Evolutionary conservation across 345 rosid genomes (phyloP), one percentile per base, ranked within the genome.

Genomic region (Salix suchowensis): DNA sequence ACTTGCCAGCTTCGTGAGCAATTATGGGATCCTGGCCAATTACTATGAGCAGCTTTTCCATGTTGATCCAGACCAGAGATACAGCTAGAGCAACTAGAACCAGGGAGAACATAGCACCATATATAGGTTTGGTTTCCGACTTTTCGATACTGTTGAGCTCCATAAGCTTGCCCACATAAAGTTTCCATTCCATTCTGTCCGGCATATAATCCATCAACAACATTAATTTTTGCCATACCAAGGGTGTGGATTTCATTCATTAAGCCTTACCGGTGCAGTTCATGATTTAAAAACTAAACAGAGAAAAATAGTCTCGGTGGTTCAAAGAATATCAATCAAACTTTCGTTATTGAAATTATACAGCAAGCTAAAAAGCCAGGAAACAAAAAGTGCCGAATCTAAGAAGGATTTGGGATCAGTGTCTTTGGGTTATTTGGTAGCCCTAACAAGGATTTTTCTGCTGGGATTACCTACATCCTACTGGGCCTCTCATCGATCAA

Each of bases 91-190:
- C 65, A 5, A 74, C 77, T 24, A 62, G 68, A 1, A 79, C 9
- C 4, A 79, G 36, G 6, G 77, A 79, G 64, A 73, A 67, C 23
- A 78, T 78, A 12, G 74, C 77, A 58, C 73, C 61, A 26, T 24
- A 24, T 24, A 46, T 73, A 78, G 5, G 74, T 73, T 32, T 78
- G 81, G 16, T 28, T 73, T 32, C 74, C 81, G 46, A 78, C 69
- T 58, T 78, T 78, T 23, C 71, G 24, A 44, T 72, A 78, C 12
- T 78, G 77, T 39, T 60, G 6, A 10, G 81, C 81, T 58, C 81
- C 81, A 73, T 73, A 73, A 32, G 81, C 81, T 73, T 78, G 81
- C 11, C 78, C 78, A 12, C 78, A 79, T 2, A 74, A 71, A 24
- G 78, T 70, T 12, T 75, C 78, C 81, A 79, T 73, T 10, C 77